These are phyloP conservation scores for Chloranthus sessilifolius DNA, from an alignment of 164 flowering plant genomes.

Conservation along the genomic window DNA sequence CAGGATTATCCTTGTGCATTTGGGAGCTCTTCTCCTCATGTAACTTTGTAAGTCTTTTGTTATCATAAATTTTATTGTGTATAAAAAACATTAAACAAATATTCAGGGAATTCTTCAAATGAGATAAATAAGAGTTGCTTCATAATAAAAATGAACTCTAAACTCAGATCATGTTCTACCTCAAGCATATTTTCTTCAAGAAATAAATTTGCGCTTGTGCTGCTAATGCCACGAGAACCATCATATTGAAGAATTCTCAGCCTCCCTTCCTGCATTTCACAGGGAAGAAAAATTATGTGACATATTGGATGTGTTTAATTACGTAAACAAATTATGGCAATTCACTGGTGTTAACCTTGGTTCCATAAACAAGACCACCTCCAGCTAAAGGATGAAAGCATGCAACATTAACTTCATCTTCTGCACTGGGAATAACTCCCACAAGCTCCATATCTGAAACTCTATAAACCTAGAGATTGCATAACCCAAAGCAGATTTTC, in stretches of 20 bases:
- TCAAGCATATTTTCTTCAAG: constrained; percentile 60
- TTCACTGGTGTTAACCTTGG: constrained; percentile 50
- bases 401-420: constrained; percentile 99
- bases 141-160: not conserved
- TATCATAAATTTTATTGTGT: not conserved
- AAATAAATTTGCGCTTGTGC: constrained; percentile 24
- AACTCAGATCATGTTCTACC: constrained; percentile 29
- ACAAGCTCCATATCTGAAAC: constrained; percentile 99
- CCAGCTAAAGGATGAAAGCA: constrained; percentile 97
- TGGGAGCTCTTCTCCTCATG: not conserved
- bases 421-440: constrained; percentile 94
- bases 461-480: constrained; percentile 64
- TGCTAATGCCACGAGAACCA: constrained; percentile 34
- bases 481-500: not conserved
- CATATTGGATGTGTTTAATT: not conserved
- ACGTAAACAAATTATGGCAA: not conserved
- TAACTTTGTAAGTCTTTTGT: not conserved
- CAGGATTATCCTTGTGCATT: not conserved
- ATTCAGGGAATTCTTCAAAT: not conserved
- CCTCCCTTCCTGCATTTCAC: constrained; percentile 78
- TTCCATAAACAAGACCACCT: constrained; percentile 96
- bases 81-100: not conserved
- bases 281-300: not conserved
- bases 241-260: constrained; percentile 81
- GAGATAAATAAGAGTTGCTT: not conserved